phyloP scores from a whole-genome alignment of 257 asterid species.

The Apocynum venetum region DNA sequence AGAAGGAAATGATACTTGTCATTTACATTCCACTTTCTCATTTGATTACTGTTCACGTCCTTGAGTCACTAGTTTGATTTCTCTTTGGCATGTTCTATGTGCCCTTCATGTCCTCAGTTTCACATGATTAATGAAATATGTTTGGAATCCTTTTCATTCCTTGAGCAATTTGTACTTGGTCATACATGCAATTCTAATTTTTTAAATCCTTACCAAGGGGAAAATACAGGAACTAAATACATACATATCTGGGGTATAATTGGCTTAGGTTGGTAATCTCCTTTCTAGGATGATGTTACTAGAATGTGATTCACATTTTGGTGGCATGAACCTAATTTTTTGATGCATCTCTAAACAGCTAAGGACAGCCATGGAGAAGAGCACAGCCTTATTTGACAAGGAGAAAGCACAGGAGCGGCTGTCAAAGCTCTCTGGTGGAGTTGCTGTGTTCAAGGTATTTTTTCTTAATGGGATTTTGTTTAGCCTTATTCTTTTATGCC shows the following conservation, averaged over 20 bases:
- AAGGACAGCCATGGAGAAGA: conserved; percentile 59
- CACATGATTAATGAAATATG: not conserved
- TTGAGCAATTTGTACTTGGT: not conserved
- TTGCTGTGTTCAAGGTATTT: conserved; percentile 85
- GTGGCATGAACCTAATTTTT: not conserved
- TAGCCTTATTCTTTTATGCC: not conserved
- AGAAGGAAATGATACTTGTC: not conserved
- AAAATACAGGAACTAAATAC: not conserved
- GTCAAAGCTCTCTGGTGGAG: conserved; percentile 93
- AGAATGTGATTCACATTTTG: not conserved
- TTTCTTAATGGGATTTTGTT: not conserved
- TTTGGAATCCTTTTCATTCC: not conserved
- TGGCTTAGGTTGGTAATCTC: not conserved
- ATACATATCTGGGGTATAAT: not conserved
- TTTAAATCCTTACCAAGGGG: not conserved
- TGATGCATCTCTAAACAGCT: conserved; percentile 42
- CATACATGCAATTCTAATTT: not conserved
- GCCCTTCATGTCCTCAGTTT: not conserved
- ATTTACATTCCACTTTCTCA: not conserved
- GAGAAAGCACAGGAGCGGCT: conserved; percentile 91
- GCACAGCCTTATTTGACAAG: conserved; percentile 71
- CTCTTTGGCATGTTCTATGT: not conserved
- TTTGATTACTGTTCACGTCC: not conserved
- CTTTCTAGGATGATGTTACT: not conserved
- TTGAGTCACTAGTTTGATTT: not conserved